Evolutionary conservation across 345 rosid species (phyloP).

Genomic region (Draba incana): DNA sequence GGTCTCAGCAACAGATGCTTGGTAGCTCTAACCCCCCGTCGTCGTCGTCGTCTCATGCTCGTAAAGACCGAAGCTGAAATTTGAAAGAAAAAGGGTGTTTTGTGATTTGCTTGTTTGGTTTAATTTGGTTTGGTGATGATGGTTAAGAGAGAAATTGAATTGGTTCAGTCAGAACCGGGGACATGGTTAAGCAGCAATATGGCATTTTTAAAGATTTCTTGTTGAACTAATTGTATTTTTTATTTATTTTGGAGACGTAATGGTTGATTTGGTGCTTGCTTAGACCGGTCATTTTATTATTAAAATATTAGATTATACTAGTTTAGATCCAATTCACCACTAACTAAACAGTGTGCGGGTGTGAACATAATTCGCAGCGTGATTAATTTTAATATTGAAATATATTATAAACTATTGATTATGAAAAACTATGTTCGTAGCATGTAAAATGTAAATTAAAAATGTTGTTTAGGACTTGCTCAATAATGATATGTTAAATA

Average conservation of each 20-base stretch:
- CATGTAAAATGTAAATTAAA: too few relatives aligned
- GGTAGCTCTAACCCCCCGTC: background rate
- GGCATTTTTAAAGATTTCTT: background rate
- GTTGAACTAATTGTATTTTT: background rate
- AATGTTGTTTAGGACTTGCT: too few relatives aligned
- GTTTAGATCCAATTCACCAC: too few relatives aligned
- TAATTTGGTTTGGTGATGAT: background rate
- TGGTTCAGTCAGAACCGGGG: constrained; percentile 22
- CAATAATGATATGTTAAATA: too few relatives aligned
- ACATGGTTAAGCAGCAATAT: constrained; percentile 7
- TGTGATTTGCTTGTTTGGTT: constrained; percentile 6
- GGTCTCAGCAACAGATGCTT: constrained; percentile 31
- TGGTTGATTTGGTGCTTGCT: too few relatives aligned
- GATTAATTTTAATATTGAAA: too few relatives aligned
- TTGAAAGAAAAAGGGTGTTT: background rate
- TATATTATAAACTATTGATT: too few relatives aligned
- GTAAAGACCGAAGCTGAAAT: constrained; percentile 17
- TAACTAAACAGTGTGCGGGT: too few relatives aligned
- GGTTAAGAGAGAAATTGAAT: constrained; percentile 11
- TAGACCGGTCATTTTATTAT: too few relatives aligned
- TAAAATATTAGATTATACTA: too few relatives aligned
- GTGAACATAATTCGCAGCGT: too few relatives aligned
- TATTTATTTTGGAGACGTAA: background rate
- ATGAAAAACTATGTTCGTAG: too few relatives aligned
- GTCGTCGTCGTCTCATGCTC: constrained; percentile 2